Percentiles rank a stretch among this genome's conserved stretches.
Conservation (phyloP, 2,329 filamentous ascomycete species). For the Juglanconis oblonga region DNA sequence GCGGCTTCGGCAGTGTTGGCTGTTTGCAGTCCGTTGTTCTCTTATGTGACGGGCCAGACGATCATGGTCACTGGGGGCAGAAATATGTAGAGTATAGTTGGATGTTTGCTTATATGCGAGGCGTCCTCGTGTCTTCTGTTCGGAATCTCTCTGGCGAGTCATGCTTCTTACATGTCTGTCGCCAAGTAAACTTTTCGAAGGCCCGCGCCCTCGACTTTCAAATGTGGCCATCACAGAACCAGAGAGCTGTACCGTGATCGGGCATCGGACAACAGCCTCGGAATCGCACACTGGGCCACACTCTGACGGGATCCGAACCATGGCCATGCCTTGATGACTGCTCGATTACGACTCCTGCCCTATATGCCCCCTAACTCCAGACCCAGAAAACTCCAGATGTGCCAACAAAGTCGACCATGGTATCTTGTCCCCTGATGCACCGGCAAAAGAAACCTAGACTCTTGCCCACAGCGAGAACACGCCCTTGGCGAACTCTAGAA, state of each 20-base stretch:
- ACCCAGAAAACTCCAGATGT: conserved; percentile 24
- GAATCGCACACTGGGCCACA: neutral
- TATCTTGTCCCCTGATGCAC: neutral
- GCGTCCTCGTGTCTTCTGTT: too few relatives aligned
- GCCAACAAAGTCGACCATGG: conserved; percentile 1
- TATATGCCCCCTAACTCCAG: conserved; percentile 14
- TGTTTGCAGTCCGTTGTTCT: conserved; percentile 76
- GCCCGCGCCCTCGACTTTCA: too few relatives aligned
- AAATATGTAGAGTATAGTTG: conserved; percentile 44
- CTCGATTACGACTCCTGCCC: conserved; percentile 6
- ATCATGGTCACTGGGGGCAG: conserved; percentile 80
- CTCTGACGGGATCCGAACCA: neutral
- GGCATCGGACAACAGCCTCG: neutral
- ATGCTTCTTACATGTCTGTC: neutral
- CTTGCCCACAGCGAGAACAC: conserved; percentile 75
- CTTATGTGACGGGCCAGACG: conserved; percentile 83
- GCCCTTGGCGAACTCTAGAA: conserved; percentile 92
- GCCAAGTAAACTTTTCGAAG: neutral
- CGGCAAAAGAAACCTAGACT: conserved; percentile 47
- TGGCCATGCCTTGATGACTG: neutral
- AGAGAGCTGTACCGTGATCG: too few relatives aligned
- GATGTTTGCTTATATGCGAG: neutral
- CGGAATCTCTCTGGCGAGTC: neutral
- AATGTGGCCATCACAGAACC: too few relatives aligned
- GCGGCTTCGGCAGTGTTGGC: conserved; percentile 75